Evolutionary conservation across 441 rosid species (phyloP).

Genomic region (Isatis lusitanica): DNA sequence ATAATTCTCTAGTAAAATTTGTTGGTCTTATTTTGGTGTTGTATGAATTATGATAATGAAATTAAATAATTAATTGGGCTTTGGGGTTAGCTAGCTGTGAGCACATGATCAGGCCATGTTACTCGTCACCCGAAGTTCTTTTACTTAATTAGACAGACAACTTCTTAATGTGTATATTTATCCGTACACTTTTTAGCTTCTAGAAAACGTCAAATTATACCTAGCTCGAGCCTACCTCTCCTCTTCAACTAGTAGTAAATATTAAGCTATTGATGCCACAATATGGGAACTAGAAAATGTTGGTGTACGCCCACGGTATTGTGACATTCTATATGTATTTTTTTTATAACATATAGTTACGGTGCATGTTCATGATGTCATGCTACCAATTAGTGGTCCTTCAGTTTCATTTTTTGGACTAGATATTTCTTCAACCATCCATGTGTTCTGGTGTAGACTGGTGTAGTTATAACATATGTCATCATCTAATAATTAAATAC

Average conservation of each 20-base stretch:
- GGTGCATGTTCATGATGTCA: slow-evolving; percentile 21
- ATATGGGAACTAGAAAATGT: not conserved
- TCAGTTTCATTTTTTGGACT: not conserved
- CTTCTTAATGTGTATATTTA: not conserved
- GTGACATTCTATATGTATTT: not conserved
- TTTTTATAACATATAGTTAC: not conserved
- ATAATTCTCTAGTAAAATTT: too few relatives aligned
- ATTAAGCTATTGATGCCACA: not conserved
- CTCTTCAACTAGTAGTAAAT: not conserved
- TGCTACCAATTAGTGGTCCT: not conserved
- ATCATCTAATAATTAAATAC: not conserved
- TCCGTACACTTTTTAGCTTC: slow-evolving; percentile 8
- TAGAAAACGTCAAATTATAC: slow-evolving; percentile 2
- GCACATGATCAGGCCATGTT: slow-evolving; percentile 29
- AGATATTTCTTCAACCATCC: not conserved
- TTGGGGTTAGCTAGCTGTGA: not conserved
- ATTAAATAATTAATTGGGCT: not conserved
- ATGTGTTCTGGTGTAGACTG: not conserved
- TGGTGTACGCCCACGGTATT: not conserved
- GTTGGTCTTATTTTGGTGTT: not conserved
- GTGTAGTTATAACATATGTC: not conserved
- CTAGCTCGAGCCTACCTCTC: not conserved
- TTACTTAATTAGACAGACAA: slow-evolving; percentile 19
- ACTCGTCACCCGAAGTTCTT: slow-evolving; percentile 10
- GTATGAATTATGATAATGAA: not conserved